Conservation (phyloP, 1,139 yeast genomes). For the Yamadazyma oceani region DNA sequence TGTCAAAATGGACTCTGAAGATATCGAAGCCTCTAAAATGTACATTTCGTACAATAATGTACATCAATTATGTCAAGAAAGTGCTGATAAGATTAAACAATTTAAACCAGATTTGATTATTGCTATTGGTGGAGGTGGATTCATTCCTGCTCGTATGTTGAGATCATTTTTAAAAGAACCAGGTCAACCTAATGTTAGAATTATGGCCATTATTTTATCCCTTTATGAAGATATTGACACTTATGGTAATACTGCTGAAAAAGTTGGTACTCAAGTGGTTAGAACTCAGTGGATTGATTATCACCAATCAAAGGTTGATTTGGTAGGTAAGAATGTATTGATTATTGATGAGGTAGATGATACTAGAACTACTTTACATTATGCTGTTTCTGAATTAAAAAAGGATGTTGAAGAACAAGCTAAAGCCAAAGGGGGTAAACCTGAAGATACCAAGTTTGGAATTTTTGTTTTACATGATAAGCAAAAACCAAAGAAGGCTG, state of each 20-base stretch:
- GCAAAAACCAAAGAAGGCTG: slow-evolving; percentile 82
- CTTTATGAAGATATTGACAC: slow-evolving; percentile 80
- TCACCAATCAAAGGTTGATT: slow-evolving; percentile 57
- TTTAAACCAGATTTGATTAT: slow-evolving; percentile 84
- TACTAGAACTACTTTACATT: slow-evolving; percentile 91
- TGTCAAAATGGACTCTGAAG: slow-evolving; percentile 30
- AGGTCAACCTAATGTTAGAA: slow-evolving; percentile 85
- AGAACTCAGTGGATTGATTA: slow-evolving; percentile 97
- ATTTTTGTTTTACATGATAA: slow-evolving; percentile 94
- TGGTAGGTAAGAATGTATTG: slow-evolving; percentile 78
- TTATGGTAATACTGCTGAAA: slow-evolving; percentile 57
- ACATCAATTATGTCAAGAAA: slow-evolving; percentile 88
- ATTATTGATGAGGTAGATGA: slow-evolving; percentile 96
- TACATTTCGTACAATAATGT: slow-evolving; percentile 90
- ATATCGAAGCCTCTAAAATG: slow-evolving; percentile 52
- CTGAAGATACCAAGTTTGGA: slow-evolving; percentile 71
- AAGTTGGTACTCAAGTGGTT: slow-evolving; percentile 79
- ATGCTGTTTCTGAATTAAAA: slow-evolving; percentile 82
- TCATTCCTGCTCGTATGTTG: slow-evolving; percentile 93
- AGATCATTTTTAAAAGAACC: slow-evolving; percentile 86
- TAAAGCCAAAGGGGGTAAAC: slow-evolving; percentile 45
- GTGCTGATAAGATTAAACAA: slow-evolving; percentile 68
- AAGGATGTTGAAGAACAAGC: slow-evolving; percentile 72
- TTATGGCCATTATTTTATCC: slow-evolving; percentile 91
- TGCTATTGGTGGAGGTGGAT: slow-evolving; percentile 94